Evolutionary conservation across 495 filamentous ascomycete genomes (phyloP).

Genomic region (Copromyces sp.): DNA sequence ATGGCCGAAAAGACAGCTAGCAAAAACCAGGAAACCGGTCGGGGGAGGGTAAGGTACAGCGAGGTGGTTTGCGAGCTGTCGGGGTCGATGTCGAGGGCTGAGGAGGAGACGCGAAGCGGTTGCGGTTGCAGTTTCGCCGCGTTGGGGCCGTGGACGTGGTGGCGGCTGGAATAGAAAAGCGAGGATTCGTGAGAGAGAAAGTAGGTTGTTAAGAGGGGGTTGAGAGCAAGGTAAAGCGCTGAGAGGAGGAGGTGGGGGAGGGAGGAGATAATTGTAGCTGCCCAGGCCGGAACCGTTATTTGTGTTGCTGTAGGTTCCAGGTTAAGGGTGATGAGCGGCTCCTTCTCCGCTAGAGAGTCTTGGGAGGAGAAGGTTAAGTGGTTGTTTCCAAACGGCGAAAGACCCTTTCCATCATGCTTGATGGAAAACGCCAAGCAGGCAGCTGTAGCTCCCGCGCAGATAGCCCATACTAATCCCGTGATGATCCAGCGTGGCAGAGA

Average conservation of each 20-base stretch:
- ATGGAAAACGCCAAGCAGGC: conserved; percentile 21
- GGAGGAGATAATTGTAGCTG: conserved; percentile 20
- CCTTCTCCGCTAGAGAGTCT: not conserved
- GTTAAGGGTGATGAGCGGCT: not conserved
- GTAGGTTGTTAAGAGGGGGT: conserved; percentile 30
- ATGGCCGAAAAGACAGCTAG: conserved; percentile 25
- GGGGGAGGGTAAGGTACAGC: conserved; percentile 32
- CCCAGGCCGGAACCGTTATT: not conserved
- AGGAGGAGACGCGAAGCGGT: conserved; percentile 28
- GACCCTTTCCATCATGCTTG: conserved; percentile 9
- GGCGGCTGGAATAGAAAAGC: conserved; percentile 12
- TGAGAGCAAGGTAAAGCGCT: conserved; percentile 29
- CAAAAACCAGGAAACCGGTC: conserved; percentile 27
- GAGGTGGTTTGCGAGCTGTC: conserved; percentile 27
- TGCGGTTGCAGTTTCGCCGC: not conserved
- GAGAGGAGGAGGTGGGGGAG: conserved; percentile 33
- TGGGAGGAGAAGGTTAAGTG: not conserved
- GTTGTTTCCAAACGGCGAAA: conserved; percentile 21
- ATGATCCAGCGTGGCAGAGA: conserved; percentile 28
- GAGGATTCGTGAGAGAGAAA: conserved; percentile 35
- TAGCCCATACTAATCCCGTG: conserved; percentile 19
- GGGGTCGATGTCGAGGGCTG: conserved; percentile 16
- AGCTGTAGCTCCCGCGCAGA: conserved; percentile 17
- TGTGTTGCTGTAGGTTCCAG: not conserved
- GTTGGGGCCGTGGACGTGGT: conserved; percentile 7